Evolutionary conservation across 306 rosid species (phyloP).

Genomic region (Prunus armeniaca): DNA sequence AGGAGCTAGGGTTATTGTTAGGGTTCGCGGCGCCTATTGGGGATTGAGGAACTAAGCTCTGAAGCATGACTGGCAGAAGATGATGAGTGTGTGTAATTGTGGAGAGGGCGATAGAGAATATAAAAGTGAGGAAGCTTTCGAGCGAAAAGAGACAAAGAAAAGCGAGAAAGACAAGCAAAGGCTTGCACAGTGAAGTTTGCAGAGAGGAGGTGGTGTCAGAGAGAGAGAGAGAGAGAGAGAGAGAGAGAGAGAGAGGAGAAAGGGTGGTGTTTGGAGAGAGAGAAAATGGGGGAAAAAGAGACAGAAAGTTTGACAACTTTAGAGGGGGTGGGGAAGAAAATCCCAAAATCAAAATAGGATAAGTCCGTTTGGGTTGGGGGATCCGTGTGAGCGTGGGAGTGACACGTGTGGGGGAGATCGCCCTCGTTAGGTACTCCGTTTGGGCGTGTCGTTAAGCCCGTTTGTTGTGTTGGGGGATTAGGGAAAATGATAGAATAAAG

Average conservation of each 20-base stretch:
- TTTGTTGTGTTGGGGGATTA: slow-evolving; percentile 18
- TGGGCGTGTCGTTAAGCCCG: slow-evolving; percentile 26
- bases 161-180: slow-evolving; percentile 35
- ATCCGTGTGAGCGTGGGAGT: slow-evolving; percentile 2
- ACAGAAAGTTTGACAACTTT: slow-evolving; percentile 21
- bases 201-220: slow-evolving; percentile 47
- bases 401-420: background rate
- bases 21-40: slow-evolving; percentile 36
- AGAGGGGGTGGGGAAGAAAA: background rate
- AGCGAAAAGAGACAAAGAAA: slow-evolving; percentile 51
- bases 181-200: slow-evolving; percentile 30
- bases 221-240: background rate
- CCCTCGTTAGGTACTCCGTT: slow-evolving; percentile 5
- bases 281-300: slow-evolving; percentile 9
- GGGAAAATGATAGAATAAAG: background rate
- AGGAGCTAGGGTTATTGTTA: slow-evolving; percentile 11
- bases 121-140: slow-evolving; percentile 42
- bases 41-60: slow-evolving; percentile 72
- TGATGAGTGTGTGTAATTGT: slow-evolving; percentile 7
- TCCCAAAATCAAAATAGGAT: no score
- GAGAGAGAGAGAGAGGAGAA: background rate
- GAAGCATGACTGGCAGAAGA: slow-evolving; percentile 69
- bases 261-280: slow-evolving; percentile 31
- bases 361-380: background rate
- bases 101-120: slow-evolving; percentile 36